Base-by-base conservation (phyloP, 352 stramenopile species). In the Pythium scleroteichum region DNA sequence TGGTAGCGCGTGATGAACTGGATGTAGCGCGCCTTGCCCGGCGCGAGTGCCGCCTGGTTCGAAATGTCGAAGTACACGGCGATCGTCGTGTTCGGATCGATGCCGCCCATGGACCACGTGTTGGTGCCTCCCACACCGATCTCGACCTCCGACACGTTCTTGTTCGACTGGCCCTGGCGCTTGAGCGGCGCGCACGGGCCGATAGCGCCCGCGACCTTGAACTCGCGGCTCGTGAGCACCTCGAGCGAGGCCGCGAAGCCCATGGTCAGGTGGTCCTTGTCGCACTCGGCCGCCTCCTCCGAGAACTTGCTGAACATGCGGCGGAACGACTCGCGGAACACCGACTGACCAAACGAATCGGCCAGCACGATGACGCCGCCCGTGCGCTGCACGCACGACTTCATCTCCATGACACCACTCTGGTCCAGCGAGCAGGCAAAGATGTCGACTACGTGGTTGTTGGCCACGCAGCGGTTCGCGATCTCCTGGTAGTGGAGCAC, bases 61-160 rank as follows among this genome's bases (percentile, higher is more conserved):
- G 88, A 91, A 59, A 99, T 88, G 69, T 99, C 98, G 81, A 99
- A 99, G 79, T 99, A 99, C 55, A 99, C 79, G 53, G 97, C 97
- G 44, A 99, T 71, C 1, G 97, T 99, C n/a, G 96, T 99, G 49
- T 95, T 90, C 20, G 97, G 97, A 69, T 99, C 97, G 47, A 99
- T 86, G 39, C 97, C 97, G 38, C 97, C 97, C 71, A 99, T 88
- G 62, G 90, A 96, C 98, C 98, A 99, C 45, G 78, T 76, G 63
- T 95, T 94, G 17, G 84, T 94, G 38, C 82, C 83, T n/a, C 82
- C 83, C 17, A 96, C 76, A 44, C 97, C 97, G 47, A 99, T 97
- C 73, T 98, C 94, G 33, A 97, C 90, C 64, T 99, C 97, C 29
- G 92, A 96, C 20, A 99, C 97, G 73, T 98, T 95, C 75, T 95